A percentile compares a stretch with the other conserved stretches of the same genome.
Conservation (phyloP, 2,329 filamentous ascomycete genomes). For the Tolypocladium ophioglossoides region DNA sequence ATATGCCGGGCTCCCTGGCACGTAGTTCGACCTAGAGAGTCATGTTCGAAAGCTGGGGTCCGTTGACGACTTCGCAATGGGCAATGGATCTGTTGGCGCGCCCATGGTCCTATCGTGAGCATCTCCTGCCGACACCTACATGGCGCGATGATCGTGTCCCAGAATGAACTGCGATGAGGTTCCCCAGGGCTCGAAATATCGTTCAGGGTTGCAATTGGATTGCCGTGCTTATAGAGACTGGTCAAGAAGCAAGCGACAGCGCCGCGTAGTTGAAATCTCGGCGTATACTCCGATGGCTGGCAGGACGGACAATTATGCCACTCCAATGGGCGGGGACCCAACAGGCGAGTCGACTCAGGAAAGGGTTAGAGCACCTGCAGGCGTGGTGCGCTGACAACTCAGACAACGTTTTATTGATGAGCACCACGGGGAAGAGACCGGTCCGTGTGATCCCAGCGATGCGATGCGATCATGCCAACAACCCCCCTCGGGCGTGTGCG, state of each 20-base stretch:
- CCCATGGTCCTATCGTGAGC: background rate
- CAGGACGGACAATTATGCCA: background rate
- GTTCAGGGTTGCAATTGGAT: background rate
- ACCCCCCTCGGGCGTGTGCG: background rate
- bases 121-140: background rate
- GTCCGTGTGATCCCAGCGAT: background rate
- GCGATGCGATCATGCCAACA: background rate
- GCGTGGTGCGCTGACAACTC: background rate
- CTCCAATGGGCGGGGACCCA: background rate
- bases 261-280: background rate
- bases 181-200: background rate
- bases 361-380: slow-evolving; percentile 1
- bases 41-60: background rate
- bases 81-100: background rate
- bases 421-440: background rate
- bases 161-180: too few relatives aligned
- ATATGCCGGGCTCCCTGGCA: slow-evolving; percentile 6
- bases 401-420: background rate
- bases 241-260: background rate
- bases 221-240: background rate
- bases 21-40: background rate
- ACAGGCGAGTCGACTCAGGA: background rate
- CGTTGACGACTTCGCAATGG: background rate
- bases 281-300: background rate
- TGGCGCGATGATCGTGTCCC: background rate